Percentiles rank a stretch among this genome's conserved stretches.
Evolutionary conservation across 352 stramenopile species (phyloP).

Genomic region (Globisporangium barbulae): DNA sequence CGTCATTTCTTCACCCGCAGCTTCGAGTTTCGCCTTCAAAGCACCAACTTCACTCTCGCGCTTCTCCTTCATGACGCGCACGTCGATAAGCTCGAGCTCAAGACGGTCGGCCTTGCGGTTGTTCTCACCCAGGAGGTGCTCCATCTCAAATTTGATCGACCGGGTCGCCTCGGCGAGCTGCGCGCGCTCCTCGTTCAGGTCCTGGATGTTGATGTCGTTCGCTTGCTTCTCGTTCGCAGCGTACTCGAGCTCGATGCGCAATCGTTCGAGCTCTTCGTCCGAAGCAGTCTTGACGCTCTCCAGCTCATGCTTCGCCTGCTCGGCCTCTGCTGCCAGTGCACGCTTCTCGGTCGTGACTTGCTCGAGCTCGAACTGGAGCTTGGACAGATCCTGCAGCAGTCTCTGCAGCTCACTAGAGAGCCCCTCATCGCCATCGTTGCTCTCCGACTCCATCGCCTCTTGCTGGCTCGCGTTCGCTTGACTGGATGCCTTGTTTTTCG

Average conservation of each 20-base stretch:
- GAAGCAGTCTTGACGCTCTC: constrained; percentile 1
- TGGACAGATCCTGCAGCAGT: constrained; percentile 36
- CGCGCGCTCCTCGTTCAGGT: constrained; percentile 31
- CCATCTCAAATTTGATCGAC: constrained; percentile 27
- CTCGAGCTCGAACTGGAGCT: constrained; percentile 36
- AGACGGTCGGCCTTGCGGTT: constrained; percentile 28
- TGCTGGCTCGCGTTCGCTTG: neutral
- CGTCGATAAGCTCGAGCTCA: constrained; percentile 38
- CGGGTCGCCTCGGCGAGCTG: constrained; percentile 16
- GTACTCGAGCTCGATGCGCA: constrained; percentile 29
- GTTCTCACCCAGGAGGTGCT: constrained; percentile 33
- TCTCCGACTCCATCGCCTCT: constrained; percentile 5
- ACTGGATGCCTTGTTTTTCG: neutral
- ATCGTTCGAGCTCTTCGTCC: constrained; percentile 9
- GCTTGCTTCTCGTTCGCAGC: constrained; percentile 33
- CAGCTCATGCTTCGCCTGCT: neutral
- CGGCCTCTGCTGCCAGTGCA: neutral
- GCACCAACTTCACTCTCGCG: constrained; percentile 25
- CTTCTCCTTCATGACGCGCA: constrained; percentile 35
- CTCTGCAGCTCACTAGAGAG: constrained; percentile 25
- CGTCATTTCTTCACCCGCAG: constrained; percentile 28
- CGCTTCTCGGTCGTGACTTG: constrained; percentile 8
- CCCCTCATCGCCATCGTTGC: constrained; percentile 8
- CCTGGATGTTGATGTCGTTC: constrained; percentile 28
- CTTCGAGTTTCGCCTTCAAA: constrained; percentile 31